These are phyloP conservation scores for Amaranthus tricolor DNA, from an alignment of 179 eudicot species.

Conservation along the genomic window DNA sequence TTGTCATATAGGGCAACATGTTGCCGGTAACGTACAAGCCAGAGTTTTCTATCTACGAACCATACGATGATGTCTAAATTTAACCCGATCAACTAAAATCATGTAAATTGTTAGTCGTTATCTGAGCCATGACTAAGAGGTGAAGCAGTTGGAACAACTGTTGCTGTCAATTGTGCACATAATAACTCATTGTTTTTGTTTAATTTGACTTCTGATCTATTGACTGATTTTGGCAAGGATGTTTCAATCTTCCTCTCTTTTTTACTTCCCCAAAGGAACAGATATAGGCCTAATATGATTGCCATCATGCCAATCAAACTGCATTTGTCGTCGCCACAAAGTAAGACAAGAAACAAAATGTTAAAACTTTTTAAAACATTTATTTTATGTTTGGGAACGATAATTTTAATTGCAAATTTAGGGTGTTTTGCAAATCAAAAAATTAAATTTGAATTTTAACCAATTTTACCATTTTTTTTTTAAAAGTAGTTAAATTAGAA, in stretches of 20 bases:
- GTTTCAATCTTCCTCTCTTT: not conserved
- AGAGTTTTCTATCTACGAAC: too few relatives aligned
- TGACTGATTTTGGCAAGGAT: slow-evolving; percentile 11
- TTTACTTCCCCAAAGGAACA: slow-evolving; percentile 29
- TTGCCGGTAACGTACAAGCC: too few relatives aligned
- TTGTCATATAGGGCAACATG: too few relatives aligned
- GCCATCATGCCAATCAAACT: slow-evolving; percentile 30
- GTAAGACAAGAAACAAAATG: not conserved
- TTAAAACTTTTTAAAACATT: too few relatives aligned
- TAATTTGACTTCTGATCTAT: not conserved
- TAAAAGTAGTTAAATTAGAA: too few relatives aligned
- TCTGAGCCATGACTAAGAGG: slow-evolving; percentile 5
- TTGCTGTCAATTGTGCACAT: slow-evolving; percentile 21
- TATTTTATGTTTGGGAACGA: too few relatives aligned
- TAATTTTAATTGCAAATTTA: too few relatives aligned
- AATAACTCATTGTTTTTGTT: slow-evolving; percentile 1
- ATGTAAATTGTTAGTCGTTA: not conserved
- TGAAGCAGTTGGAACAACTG: slow-evolving; percentile 19
- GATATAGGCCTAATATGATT: slow-evolving; percentile 25
- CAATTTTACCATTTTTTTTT: too few relatives aligned
- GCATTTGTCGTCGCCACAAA: not conserved
- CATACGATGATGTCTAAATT: too few relatives aligned
- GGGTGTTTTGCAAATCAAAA: too few relatives aligned
- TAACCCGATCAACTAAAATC: not conserved
- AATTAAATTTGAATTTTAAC: too few relatives aligned